These are phyloP conservation scores for Drechslera avenae DNA, from an alignment of 2,329 filamentous ascomycete species.

Conservation along the genomic window DNA sequence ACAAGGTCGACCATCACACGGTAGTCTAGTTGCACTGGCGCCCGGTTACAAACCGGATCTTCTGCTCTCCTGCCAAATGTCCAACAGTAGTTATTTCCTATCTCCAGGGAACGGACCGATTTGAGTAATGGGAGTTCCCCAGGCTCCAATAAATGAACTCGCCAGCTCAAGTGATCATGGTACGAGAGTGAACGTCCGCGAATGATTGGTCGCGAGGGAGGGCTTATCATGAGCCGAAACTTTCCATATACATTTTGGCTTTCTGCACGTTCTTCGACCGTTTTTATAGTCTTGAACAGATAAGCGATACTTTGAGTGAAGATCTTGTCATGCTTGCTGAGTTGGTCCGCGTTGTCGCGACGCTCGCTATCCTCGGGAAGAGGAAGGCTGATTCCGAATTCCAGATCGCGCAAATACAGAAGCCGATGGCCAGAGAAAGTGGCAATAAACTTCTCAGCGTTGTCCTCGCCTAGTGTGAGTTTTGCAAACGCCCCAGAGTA, in stretches of 20 bases:
- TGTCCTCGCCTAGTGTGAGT: conserved; percentile 10
- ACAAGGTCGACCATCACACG: conserved; percentile 20
- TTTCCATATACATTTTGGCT: no score
- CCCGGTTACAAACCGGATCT: neutral
- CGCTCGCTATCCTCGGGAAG: neutral
- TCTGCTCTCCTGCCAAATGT: no score
- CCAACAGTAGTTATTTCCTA: neutral
- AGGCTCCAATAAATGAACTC: conserved; percentile 13
- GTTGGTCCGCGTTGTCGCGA: conserved; percentile 14
- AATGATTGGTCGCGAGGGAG: no score
- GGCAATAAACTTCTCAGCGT: conserved; percentile 10
- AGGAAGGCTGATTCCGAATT: no score
- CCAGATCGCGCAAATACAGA: conserved; percentile 8
- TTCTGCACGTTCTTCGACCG: conserved; percentile 7
- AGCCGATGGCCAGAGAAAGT: conserved; percentile 13
- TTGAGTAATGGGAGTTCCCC: conserved; percentile 9
- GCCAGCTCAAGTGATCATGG: conserved; percentile 9
- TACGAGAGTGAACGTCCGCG: no score
- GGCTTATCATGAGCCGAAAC: no score
- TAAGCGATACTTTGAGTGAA: conserved; percentile 17
- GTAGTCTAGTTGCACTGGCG: conserved; percentile 15
- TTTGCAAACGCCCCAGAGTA: conserved; percentile 15
- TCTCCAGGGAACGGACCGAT: conserved; percentile 11
- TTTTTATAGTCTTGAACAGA: conserved; percentile 15
- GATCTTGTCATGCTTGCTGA: conserved; percentile 11